These are phyloP conservation scores for Penicillium lagena DNA, from an alignment of 495 filamentous ascomycete genomes.

Conservation along the genomic window DNA sequence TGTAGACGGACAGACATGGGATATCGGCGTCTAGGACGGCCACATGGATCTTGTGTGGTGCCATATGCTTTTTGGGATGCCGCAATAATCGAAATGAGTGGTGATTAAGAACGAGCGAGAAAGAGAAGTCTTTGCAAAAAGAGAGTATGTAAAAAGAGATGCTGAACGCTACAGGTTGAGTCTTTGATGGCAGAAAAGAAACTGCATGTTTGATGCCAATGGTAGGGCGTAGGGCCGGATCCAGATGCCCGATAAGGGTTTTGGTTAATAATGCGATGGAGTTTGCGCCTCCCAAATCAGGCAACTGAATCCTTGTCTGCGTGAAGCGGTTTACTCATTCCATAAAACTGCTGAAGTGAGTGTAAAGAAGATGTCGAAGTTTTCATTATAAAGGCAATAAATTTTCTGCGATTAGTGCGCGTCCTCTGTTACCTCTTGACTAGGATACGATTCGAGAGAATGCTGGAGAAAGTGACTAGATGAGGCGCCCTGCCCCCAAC, in stretches of 20 bases:
- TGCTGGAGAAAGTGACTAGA: too few species aligned
- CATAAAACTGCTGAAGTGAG: too few species aligned
- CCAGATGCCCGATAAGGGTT: constrained; percentile 13
- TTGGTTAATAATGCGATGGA: constrained; percentile 13
- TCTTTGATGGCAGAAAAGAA: background rate
- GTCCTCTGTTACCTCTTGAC: too few species aligned
- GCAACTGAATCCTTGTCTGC: constrained; percentile 10
- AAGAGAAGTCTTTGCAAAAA: background rate
- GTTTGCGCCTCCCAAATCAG: constrained; percentile 5
- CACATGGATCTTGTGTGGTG: constrained; percentile 25
- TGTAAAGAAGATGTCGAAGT: too few species aligned
- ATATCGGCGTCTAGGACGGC: constrained; percentile 36
- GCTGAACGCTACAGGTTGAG: too few species aligned
- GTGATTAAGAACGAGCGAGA: too few species aligned
- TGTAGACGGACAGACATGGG: constrained; percentile 29
- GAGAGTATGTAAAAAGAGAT: background rate
- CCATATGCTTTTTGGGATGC: constrained; percentile 5
- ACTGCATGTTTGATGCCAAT: background rate
- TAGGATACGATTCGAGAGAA: too few species aligned
- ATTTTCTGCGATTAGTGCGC: too few species aligned
- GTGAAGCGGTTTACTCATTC: background rate
- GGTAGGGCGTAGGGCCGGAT: constrained; percentile 11
- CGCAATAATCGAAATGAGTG: background rate
- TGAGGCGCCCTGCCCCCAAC: too few species aligned
- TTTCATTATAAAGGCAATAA: too few species aligned